Percentiles rank a stretch among this genome's conserved stretches.
Evolutionary conservation across 768 basidiomycete genomes (phyloP).

Genomic region (Boletellus emodensis): DNA sequence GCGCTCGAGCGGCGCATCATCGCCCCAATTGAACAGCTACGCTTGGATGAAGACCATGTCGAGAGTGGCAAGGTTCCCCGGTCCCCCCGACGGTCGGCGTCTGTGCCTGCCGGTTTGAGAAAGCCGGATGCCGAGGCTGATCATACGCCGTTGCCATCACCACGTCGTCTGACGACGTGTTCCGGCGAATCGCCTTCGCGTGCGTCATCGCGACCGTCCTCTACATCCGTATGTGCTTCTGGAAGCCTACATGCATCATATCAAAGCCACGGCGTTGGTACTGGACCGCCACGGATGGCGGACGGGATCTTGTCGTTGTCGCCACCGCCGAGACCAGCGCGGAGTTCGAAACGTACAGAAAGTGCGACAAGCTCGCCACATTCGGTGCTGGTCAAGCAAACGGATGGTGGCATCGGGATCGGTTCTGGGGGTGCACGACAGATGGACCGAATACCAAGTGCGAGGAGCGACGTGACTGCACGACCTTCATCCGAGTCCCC

Average conservation of each 20-base stretch:
- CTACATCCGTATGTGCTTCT: conserved; percentile 26
- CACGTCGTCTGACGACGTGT: conserved; percentile 8
- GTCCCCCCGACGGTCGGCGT: conserved; percentile 19
- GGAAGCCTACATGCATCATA: conserved; percentile 41
- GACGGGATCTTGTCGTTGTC: conserved; percentile 25
- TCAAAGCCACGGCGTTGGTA: background rate
- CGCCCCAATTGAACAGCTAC: conserved; percentile 51
- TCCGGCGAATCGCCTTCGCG: conserved; percentile 19
- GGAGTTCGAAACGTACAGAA: conserved; percentile 13
- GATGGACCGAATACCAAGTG: conserved; percentile 22
- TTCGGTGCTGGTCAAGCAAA: conserved; percentile 5
- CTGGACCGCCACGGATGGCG: conserved; percentile 6
- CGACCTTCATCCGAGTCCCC: conserved; percentile 5
- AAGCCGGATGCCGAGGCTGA: conserved; percentile 9
- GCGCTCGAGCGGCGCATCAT: conserved; percentile 46
- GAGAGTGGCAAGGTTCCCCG: background rate
- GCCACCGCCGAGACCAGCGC: conserved; percentile 26
- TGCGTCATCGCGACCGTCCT: conserved; percentile 44
- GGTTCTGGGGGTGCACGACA: background rate
- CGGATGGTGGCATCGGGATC: background rate
- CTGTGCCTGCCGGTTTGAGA: conserved; percentile 13
- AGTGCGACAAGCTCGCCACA: conserved; percentile 5
- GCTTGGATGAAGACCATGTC: conserved; percentile 31
- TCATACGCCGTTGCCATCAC: conserved; percentile 4
- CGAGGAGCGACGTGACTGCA: conserved; percentile 32